These are phyloP conservation scores for Isochrysis galbana DNA, from an alignment of 78 protist genomes.

Conservation along the genomic window DNA sequence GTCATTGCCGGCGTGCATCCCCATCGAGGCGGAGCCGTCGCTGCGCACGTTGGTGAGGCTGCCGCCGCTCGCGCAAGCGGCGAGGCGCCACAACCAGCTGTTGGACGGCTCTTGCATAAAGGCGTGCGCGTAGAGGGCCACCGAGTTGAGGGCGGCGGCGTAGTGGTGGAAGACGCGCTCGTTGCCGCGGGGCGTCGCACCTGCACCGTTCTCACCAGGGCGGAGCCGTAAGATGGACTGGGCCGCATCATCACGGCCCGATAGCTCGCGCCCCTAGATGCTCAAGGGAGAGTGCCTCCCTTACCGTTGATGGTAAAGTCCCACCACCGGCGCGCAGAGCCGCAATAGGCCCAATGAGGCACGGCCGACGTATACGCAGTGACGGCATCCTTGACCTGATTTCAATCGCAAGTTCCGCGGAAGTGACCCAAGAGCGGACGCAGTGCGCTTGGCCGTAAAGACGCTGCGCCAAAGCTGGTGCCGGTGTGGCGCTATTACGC, in stretches of 20 bases:
- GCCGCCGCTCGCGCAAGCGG: conserved; percentile 11
- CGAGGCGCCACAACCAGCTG: conserved; percentile 20
- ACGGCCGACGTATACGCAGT: not conserved
- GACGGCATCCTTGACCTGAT: not conserved
- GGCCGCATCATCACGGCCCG: too few species aligned
- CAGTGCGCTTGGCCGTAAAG: too few species aligned
- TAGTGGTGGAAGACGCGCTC: conserved; percentile 13
- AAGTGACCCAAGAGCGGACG: too few species aligned
- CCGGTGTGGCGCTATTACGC: too few species aligned
- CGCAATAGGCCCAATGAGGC: conserved; percentile 20
- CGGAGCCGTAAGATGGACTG: too few species aligned
- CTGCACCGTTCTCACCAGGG: too few species aligned
- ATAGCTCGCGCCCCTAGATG: too few species aligned
- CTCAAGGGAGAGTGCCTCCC: too few species aligned
- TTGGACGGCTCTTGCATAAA: not conserved
- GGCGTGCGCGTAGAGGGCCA: not conserved
- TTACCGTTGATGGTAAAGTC: conserved; percentile 30
- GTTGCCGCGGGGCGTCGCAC: not conserved
- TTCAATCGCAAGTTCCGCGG: too few species aligned
- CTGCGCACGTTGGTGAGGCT: not conserved
- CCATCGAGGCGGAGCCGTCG: conserved; percentile 22
- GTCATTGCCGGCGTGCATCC: not conserved
- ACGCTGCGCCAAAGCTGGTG: too few species aligned
- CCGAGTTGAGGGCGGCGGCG: not conserved
- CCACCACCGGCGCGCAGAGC: conserved; percentile 28